These are phyloP conservation scores for Cyclotella distinguenda DNA, from an alignment of 108 stramenopile genomes.

Conservation along the genomic window DNA sequence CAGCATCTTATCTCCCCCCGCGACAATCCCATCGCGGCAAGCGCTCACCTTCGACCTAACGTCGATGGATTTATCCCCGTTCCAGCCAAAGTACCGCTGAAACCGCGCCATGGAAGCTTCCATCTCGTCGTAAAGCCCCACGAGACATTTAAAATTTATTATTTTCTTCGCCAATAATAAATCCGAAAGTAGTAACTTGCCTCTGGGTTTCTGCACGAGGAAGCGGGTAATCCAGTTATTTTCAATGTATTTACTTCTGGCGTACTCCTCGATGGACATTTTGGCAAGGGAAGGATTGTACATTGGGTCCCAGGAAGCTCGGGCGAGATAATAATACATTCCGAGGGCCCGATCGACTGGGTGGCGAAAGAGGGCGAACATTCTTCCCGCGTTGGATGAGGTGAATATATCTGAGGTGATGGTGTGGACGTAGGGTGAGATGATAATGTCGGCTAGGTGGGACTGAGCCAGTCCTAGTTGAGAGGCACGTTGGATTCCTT, in stretches of 20 bases:
- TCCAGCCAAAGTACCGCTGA: slow-evolving; percentile 51
- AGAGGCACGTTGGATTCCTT: slow-evolving; percentile 43
- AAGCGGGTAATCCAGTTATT: slow-evolving; percentile 59
- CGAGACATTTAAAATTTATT: slow-evolving; percentile 37
- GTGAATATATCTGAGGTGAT: slow-evolving; percentile 29
- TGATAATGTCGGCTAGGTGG: slow-evolving; percentile 45
- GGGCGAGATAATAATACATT: slow-evolving; percentile 46
- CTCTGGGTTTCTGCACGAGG: slow-evolving; percentile 28
- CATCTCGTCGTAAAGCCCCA: slow-evolving; percentile 46
- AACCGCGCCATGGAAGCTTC: slow-evolving; percentile 42
- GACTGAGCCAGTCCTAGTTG: slow-evolving; percentile 32
- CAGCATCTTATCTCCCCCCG: slow-evolving; percentile 20
- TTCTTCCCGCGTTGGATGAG: slow-evolving; percentile 19
- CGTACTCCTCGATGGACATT: slow-evolving; percentile 53
- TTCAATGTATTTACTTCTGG: slow-evolving; percentile 43
- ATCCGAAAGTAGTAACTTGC: slow-evolving; percentile 33
- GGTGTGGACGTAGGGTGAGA: slow-evolving; percentile 35
- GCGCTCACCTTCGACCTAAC: background rate
- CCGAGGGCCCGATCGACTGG: slow-evolving; percentile 49
- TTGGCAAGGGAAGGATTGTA: slow-evolving; percentile 39
- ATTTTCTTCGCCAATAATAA: slow-evolving; percentile 49
- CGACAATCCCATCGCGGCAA: slow-evolving; percentile 14
- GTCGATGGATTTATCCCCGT: background rate
- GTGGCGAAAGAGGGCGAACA: slow-evolving; percentile 51
- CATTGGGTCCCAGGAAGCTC: slow-evolving; percentile 44